Base-by-base conservation (phyloP, 306 rosid species). In the Quercus berberidifolia region DNA sequence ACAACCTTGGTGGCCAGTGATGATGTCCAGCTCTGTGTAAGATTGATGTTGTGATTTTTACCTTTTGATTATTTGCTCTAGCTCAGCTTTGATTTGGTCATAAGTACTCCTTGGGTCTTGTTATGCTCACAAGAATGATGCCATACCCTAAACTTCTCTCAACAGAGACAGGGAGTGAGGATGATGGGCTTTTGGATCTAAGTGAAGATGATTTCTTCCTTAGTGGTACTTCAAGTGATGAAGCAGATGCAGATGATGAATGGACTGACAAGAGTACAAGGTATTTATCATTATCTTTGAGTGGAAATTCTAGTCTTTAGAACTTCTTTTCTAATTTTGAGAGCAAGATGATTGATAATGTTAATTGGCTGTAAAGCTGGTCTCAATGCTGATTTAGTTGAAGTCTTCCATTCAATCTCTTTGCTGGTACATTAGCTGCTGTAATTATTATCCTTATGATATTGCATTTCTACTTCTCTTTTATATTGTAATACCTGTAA, bases 171-270 rank as follows among this genome's bases (percentile, higher is more conserved):
- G 98, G 99, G 55, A 95, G 99, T 78, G 99, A 95, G 81, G 99
- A 95, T 71, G 99, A 95, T 15, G 99, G 99, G 60, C 88, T 90
- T 70, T 82, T 95, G 89, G 99, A 95, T 89, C 82, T 93, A 75
- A 95, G 98, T 84, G 99, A 93, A 54, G 99, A 95, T 84, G 99
- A 95, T 84, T 95, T 95, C 87, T 95, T 95, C 74, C 82, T 87
- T 63, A 76, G 76, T 83, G 98, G 97, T 74, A 95, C 97, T 83
- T 92, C 97, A 75, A 91, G 97, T 78, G 98, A 92, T 73, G 99
- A 95, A 84, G 98, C 95, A 56, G 94, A 94, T 84, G 99, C 97
- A 17, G 99, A 95, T 73, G 99, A 95, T 88, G 99, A 95, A 86
- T 95, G 97, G 96, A 95, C 99, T 2, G 99, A 93, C 81, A 95